Evolutionary conservation across 2,329 filamentous ascomycete genomes (phyloP), one percentile per base, ranked within the genome.

Genomic region (Lecanosticta acicola): DNA sequence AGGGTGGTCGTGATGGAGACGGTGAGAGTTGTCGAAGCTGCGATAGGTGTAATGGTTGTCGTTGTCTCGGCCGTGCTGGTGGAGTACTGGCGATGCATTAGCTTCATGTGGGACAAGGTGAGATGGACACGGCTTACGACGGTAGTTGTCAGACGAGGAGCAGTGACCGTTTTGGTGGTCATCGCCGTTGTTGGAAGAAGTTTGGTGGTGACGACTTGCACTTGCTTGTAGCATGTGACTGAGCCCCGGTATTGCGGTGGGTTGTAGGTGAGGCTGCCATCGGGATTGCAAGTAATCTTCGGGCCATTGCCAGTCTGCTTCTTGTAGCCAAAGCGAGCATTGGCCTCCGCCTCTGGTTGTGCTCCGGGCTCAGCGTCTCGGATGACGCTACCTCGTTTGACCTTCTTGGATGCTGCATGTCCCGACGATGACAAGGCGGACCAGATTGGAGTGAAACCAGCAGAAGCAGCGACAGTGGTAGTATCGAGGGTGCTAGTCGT

Each of bases 401-500:
- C 39, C 11, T 38, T 38, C 29, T 48, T 48, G 8, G 49, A 34
- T 11, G 39, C 42, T 8, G 35, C 26, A 20, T 51, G 42, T 13
- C 49, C 49, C 4, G 21, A 37, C 13, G 45, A 45, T 4, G 45
- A 45, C 34, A 51, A 32, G 9, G 45, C 49, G 32, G 49, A 48
- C 4, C 45, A 45, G 3, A 51, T 29, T 3, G 49, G 45, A 7
- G 45, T 14, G 21, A 51, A 45, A 14, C 49, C 49, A 19, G 49
- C 29, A 3, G 45, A 41, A 3, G 49, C 45, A 8, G 43, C 20
- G 14, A 47, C 43, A 4, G 49, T 47, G 20, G 39, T 46, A 10
- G 49, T 48, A 13, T 43, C 40, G 16, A 46, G 40, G n/a, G 45
- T 48, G 35, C 45, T 51, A 3, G 49, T 51, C n/a, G 39, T 43